Evolutionary conservation across 2,329 filamentous ascomycete genomes (phyloP), one percentile per base, ranked within the genome.

Genomic region (Didymella lethalis): DNA sequence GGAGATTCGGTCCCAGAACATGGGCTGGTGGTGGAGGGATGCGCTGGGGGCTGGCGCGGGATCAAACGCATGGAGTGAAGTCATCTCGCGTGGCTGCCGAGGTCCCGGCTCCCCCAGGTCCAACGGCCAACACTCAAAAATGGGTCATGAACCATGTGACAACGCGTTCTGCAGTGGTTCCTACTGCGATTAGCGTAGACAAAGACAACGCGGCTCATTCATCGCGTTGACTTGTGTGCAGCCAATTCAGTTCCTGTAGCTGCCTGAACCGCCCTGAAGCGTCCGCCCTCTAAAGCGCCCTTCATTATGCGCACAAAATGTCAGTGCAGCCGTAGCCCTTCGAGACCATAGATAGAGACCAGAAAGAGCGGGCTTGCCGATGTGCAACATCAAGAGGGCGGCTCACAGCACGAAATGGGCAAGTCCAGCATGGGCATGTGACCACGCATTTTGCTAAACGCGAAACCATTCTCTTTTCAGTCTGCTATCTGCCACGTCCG

Each of bases 31-130:
- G 40, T 59, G 45, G 55, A 51, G 50, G 44, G 52, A 62, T 68
- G 46, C 40, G 2, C 20, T 44, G 46, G 20, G 23, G 32, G 64
- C 48, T 66, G 71, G 70, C 62, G 68, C 67, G 70, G 62, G 57
- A 48, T 57, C 61, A 63, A 55, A 36, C 12, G 48, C 48, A 56
- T 56, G 54, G 49, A 16, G 61, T 71, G 68, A 71, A 66, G 66
- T 72, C 64, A 70, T 68, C 64, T 61, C 56, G 56, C 50, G 56
- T 53, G 57, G 63, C 67, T 74, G 69, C 74, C 74, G 74, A 75
- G 73, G 74, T 75, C 61, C 68, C 52, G 40, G 8, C 49, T 63
- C 57, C 59, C 64, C 63, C 62, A 53, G 44, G 50, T 38, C 47
- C 56, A 31, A 28, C 38, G 7, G 11, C 40, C 49, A 49, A 45